Evolutionary conservation across 768 basidiomycete genomes (phyloP), one percentile per base, ranked within the genome.

Genomic region (Lactifluus piperatus): DNA sequence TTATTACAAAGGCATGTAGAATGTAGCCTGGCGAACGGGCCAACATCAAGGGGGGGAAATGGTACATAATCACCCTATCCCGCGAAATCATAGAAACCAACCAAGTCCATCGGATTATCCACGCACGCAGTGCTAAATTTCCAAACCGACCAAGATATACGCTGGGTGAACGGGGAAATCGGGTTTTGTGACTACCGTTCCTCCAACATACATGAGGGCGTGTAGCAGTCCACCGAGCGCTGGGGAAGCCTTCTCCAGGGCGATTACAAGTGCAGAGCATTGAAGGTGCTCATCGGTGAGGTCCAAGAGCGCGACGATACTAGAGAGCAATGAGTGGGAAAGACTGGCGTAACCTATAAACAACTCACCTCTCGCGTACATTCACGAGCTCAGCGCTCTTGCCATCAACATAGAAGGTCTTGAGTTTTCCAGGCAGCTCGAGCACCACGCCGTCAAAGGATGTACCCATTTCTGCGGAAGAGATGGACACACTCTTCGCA

Each of bases 151-250:
- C 47, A 94, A 83, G 36, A 94, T 81, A 69, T 84, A 91, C 18
- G 84, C 81, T 29, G 86, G 79, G 68, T 90, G 81, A 57, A 86
- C 82, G 67, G 82, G 76, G 77, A 88, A 89, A 26, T 81, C 82
- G 55, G 88, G 87, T 68, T 83, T 85, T 54, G 90, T 88, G 52
- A 94, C 84, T 54, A 94, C 86, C 51, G 79, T 81, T 56, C 89
- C 92, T 62, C 91, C 91, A 53, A 94, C 88, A 72, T 94, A 94
- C 88, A 94, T 90, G 62, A 94, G 78, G 51, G 92, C 87, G 68
- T 94, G 93, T 37, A 94, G 76, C 57, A 93, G 75, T 67, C 83
- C 81, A 65, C 85, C 81, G 55, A 94, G 77, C 55, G 79, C 80
- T 18, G 82, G 80, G 43, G 84, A 86, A 0, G 83, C 77, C 65